Evolutionary conservation across 2,329 filamentous ascomycete genomes (phyloP).

Genomic region (Penicillium sp.): DNA sequence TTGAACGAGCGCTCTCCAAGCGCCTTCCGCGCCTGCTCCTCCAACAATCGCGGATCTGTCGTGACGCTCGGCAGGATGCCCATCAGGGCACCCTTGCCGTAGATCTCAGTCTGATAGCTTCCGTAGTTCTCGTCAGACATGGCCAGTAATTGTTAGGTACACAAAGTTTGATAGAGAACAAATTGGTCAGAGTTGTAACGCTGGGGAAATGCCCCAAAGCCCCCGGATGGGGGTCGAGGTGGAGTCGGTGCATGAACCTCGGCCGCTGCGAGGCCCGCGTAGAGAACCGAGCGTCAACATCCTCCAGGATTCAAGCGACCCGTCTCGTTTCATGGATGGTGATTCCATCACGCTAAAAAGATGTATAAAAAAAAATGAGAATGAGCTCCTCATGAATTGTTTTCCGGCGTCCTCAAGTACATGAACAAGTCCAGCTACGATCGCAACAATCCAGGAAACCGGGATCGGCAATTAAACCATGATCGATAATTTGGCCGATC

Average conservation of each 20-base stretch:
- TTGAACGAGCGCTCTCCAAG: slow-evolving; percentile 56
- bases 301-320: slow-evolving; percentile 22
- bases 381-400: neutral
- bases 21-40: slow-evolving; percentile 55
- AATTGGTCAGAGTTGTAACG: neutral
- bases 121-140: slow-evolving; percentile 46
- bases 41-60: slow-evolving; percentile 60
- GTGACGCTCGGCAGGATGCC: slow-evolving; percentile 56
- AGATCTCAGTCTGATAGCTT: slow-evolving; percentile 53
- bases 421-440: neutral
- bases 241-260: slow-evolving; percentile 13
- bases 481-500: neutral
- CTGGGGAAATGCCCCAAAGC: neutral
- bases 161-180: neutral
- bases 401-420: neutral
- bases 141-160: neutral
- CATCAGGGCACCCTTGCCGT: slow-evolving; percentile 55
- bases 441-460: neutral
- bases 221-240: slow-evolving; percentile 4
- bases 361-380: neutral
- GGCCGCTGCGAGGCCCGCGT: neutral
- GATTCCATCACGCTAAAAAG: neutral
- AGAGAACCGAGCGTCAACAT: neutral
- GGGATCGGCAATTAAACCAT: neutral
- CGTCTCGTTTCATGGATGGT: slow-evolving; percentile 30